Percentiles rank a stretch among this genome's conserved stretches.
Conservation (phyloP, 768 basidiomycete species). For the Boletus speciosus region DNA sequence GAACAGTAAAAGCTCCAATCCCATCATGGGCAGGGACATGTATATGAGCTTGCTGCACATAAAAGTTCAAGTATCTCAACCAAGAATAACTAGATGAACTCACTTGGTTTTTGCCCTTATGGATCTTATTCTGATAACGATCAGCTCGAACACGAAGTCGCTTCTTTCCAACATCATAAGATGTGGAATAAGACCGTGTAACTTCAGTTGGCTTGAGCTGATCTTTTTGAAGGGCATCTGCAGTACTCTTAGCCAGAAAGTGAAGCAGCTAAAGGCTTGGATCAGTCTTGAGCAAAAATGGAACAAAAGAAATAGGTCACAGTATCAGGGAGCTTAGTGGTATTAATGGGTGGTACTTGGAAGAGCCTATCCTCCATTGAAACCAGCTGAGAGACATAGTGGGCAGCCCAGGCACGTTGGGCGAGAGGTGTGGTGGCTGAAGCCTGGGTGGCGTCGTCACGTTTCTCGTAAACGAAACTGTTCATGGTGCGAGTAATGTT, state of each 20-base stretch:
- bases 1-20: constrained; percentile 22
- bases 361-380: constrained; percentile 21
- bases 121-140: constrained; percentile 32
- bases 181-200: constrained; percentile 18
- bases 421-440: constrained; percentile 19
- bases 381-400: constrained; percentile 26
- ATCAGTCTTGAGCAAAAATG: neutral
- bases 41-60: constrained; percentile 17
- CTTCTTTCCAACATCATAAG: constrained; percentile 11
- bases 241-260: constrained; percentile 27
- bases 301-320: constrained; percentile 8
- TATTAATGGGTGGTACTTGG: constrained; percentile 26
- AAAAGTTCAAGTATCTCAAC: neutral
- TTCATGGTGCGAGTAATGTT: constrained; percentile 20
- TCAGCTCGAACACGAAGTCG: constrained; percentile 18
- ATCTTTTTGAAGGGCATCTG: constrained; percentile 25
- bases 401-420: constrained; percentile 31
- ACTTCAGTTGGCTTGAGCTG: constrained; percentile 26
- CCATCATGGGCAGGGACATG: constrained; percentile 19
- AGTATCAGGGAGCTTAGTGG: constrained; percentile 20
- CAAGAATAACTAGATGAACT: constrained; percentile 1
- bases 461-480: neutral
- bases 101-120: constrained; percentile 38
- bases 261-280: constrained; percentile 17
- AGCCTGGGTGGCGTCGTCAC: neutral